A percentile compares a stretch with the other conserved stretches of the same genome.
These are phyloP conservation scores for Suillus americanus DNA, from an alignment of 768 basidiomycete genomes.

Conservation along the genomic window DNA sequence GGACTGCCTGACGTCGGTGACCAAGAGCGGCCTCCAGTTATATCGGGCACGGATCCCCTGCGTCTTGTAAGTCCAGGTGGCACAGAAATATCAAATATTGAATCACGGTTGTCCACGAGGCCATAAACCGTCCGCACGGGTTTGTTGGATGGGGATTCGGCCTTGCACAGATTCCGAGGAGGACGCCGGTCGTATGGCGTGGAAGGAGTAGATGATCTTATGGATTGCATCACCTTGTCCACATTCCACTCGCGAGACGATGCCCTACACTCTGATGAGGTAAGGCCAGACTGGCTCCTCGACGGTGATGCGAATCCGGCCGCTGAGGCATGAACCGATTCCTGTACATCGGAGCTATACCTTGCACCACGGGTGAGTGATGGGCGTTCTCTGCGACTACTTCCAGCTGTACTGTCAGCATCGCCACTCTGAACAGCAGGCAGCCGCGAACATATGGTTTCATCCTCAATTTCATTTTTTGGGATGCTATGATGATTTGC, in stretches of 20 bases:
- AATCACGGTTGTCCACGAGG: slow-evolving; percentile 1
- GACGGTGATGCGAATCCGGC: slow-evolving; percentile 9
- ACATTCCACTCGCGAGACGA: slow-evolving; percentile 15
- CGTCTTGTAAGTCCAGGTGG: slow-evolving; percentile 23
- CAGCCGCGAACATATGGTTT: slow-evolving; percentile 25
- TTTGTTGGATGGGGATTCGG: slow-evolving; percentile 6
- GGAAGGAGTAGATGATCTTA: slow-evolving; percentile 14
- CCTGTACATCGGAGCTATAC: slow-evolving; percentile 12
- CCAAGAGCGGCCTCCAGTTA: slow-evolving; percentile 11
- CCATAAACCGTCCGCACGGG: slow-evolving; percentile 7
- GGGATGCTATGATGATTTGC: slow-evolving; percentile 12
- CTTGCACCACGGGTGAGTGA: slow-evolving; percentile 8
- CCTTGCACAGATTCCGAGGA: slow-evolving; percentile 19
- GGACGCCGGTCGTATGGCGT: slow-evolving; percentile 19
- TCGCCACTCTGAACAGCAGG: slow-evolving; percentile 9
- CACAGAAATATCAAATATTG: slow-evolving; percentile 1
- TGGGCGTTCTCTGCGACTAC: slow-evolving; percentile 8
- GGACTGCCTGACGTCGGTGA: slow-evolving; percentile 29
- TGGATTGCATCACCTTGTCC: slow-evolving; percentile 20
- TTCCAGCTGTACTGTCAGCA: slow-evolving; percentile 3
- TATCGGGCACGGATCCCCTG: slow-evolving; percentile 9
- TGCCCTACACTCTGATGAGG: slow-evolving; percentile 1
- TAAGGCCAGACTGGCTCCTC: slow-evolving; percentile 6
- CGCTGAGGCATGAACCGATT: slow-evolving; percentile 11
- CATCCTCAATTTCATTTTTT: slow-evolving; percentile 1